Base-by-base conservation (phyloP, 2,329 filamentous ascomycete species). In the Cryphonectria parasitica region DNA sequence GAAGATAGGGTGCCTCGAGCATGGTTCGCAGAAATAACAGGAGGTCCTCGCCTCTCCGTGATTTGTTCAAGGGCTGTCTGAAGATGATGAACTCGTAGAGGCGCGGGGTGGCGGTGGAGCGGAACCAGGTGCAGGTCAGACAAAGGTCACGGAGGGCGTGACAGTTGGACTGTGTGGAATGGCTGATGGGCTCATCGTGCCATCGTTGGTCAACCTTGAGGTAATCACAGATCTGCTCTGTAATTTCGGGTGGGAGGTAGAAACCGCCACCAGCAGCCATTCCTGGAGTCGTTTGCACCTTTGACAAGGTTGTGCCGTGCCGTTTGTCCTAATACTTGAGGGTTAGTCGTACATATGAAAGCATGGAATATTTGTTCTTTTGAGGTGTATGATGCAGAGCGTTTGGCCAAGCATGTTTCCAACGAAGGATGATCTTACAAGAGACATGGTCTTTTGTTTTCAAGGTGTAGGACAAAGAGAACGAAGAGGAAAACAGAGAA, bases 1-100 rank as follows among this genome's bases (percentile, higher is more conserved):
- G 13, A 5, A 58, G 28, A 34, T 4, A 31, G 15, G 54, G 25
- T 5, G 25, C 25, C 15, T 58, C 54, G 25, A 58, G 54, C 54
- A 58, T 58, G 25, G 54, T 58, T 17, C 54, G 25, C 54, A 31
- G 25, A 28, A 58, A 58, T 15, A 58, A 19, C 0, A 58, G 25
- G 25, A 58, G 54, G 17, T 58, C 54, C 54, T 58, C 25, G 5
- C 54, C 54, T 28, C 54, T 31, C 5, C 54, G 54, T 17, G 54
- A 31, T 13, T 58, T 58, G 15, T 58, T 19, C 25, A 58, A 5
- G 28, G 54, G 54, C 54, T 31, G 25, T 15, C 25, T 67, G 52
- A 67, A 36, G n/a, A 58, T 58, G 39, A 67, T 22, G 17, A 22
- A 67, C 2, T 58, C 1, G 36, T 67, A 67, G 1, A 67, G 54